Conservation (phyloP, 2,329 filamentous ascomycete species). For the Alternaria sp. region DNA sequence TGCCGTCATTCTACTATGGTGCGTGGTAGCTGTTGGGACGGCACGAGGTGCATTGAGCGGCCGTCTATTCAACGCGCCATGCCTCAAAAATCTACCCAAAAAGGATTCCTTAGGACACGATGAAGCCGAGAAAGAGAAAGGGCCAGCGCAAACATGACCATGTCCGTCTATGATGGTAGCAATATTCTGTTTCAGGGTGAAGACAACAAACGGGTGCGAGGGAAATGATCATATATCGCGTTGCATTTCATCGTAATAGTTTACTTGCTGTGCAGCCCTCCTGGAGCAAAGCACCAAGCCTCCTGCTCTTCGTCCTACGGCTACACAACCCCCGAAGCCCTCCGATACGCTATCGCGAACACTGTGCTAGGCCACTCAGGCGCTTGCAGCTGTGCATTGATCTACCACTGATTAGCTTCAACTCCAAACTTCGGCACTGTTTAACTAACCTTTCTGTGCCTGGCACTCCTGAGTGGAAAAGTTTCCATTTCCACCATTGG, state of each 20-base stretch:
- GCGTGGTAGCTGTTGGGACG: slow-evolving; percentile 62
- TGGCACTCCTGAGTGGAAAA: slow-evolving; percentile 63
- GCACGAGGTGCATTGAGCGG: slow-evolving; percentile 59
- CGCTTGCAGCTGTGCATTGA: slow-evolving; percentile 8
- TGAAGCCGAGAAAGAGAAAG: slow-evolving; percentile 30
- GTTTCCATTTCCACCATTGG: slow-evolving; percentile 60
- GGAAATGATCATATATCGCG: neutral
- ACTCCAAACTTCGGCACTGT: neutral
- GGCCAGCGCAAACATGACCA: slow-evolving; percentile 1
- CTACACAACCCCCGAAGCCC: neutral
- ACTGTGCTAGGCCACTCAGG: neutral
- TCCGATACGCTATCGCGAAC: neutral
- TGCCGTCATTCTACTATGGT: slow-evolving; percentile 64
- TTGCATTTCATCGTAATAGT: neutral
- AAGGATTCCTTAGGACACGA: slow-evolving; percentile 24
- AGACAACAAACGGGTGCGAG: neutral
- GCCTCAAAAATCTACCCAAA: slow-evolving; percentile 52
- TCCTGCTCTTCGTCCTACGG: neutral
- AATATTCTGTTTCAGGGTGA: neutral
- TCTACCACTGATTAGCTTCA: slow-evolving; percentile 1
- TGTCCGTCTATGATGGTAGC: neutral
- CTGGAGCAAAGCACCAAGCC: slow-evolving; percentile 6
- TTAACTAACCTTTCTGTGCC: slow-evolving; percentile 58
- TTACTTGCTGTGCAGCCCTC: neutral
- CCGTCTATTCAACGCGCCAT: slow-evolving; percentile 64